Conservation (phyloP, 805 yeast genomes). For the Lipomyces starkeyi region DNA sequence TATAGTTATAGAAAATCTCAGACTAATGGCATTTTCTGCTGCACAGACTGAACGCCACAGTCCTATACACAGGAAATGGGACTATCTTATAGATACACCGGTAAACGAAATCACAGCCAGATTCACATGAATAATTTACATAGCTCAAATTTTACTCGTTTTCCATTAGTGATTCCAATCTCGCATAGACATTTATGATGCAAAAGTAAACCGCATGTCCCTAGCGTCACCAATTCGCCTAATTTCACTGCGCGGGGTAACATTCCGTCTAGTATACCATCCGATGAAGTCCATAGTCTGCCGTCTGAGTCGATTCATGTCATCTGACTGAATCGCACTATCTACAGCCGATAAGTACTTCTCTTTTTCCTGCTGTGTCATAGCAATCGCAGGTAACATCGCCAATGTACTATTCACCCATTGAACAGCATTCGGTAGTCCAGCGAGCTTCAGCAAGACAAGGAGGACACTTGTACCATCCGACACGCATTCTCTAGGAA, state of each 20-base stretch:
- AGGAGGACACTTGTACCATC: constrained; percentile 79
- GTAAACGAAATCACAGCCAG: neutral
- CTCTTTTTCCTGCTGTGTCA: constrained; percentile 68
- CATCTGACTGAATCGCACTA: constrained; percentile 64
- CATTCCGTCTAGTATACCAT: constrained; percentile 82
- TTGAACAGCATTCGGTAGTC: constrained; percentile 52
- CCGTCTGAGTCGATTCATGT: constrained; percentile 73
- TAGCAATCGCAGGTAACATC: constrained; percentile 65
- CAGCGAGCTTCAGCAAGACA: constrained; percentile 59
- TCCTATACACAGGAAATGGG: neutral
- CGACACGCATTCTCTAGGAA: constrained; percentile 69
- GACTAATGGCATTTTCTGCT: neutral
- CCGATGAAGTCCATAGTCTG: constrained; percentile 76
- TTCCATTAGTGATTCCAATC: neutral
- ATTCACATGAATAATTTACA: neutral
- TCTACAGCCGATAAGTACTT: constrained; percentile 64
- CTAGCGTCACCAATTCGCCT: constrained; percentile 27
- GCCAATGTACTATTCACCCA: constrained; percentile 68
- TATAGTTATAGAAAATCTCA: neutral
- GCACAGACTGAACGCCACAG: neutral
- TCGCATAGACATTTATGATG: constrained; percentile 2
- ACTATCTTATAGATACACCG: neutral
- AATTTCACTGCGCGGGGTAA: constrained; percentile 43
- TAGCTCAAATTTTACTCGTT: neutral
- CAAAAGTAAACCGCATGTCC: constrained; percentile 18